Evolutionary conservation across 352 stramenopile genomes (phyloP).

Genomic region (Pythium brachiatum): DNA sequence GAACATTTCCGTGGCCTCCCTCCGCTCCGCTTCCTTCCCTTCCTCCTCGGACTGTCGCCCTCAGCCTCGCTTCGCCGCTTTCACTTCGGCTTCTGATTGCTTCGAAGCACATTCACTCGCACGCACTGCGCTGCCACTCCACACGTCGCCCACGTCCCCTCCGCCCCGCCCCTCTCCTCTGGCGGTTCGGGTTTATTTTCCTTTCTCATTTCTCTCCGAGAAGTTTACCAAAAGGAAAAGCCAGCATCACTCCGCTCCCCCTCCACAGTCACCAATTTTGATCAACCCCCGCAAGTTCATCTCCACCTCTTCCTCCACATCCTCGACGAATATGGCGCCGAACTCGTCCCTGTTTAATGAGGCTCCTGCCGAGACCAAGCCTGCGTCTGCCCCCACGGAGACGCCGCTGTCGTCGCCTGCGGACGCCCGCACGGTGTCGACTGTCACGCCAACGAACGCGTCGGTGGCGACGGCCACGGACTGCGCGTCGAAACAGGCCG

Average conservation of each 20-base stretch:
- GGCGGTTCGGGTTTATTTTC: slow-evolving; percentile 17
- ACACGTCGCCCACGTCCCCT: neutral
- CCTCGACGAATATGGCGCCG: slow-evolving; percentile 39
- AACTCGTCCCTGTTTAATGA: slow-evolving; percentile 73
- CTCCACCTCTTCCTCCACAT: neutral
- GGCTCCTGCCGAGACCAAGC: slow-evolving; percentile 35
- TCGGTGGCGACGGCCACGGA: slow-evolving; percentile 29
- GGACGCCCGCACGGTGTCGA: slow-evolving; percentile 27
- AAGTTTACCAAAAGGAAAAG: slow-evolving; percentile 17
- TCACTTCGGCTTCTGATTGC: slow-evolving; percentile 39
- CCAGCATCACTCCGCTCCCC: slow-evolving; percentile 22
- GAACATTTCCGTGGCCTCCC: slow-evolving; percentile 8
- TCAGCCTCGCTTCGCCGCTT: neutral
- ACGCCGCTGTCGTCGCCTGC: slow-evolving; percentile 32
- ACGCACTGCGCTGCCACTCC: slow-evolving; percentile 1
- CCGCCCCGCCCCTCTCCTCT: neutral
- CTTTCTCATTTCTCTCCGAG: slow-evolving; percentile 17
- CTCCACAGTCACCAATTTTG: slow-evolving; percentile 39
- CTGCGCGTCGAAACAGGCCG: slow-evolving; percentile 25
- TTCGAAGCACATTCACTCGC: slow-evolving; percentile 23
- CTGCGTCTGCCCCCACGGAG: slow-evolving; percentile 39
- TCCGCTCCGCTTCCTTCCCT: neutral
- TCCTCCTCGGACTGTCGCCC: slow-evolving; percentile 7
- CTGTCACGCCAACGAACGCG: slow-evolving; percentile 20
- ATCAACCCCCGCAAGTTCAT: slow-evolving; percentile 22